These are phyloP conservation scores for Begonia masoniana DNA, from an alignment of 306 rosid species.

Conservation along the genomic window DNA sequence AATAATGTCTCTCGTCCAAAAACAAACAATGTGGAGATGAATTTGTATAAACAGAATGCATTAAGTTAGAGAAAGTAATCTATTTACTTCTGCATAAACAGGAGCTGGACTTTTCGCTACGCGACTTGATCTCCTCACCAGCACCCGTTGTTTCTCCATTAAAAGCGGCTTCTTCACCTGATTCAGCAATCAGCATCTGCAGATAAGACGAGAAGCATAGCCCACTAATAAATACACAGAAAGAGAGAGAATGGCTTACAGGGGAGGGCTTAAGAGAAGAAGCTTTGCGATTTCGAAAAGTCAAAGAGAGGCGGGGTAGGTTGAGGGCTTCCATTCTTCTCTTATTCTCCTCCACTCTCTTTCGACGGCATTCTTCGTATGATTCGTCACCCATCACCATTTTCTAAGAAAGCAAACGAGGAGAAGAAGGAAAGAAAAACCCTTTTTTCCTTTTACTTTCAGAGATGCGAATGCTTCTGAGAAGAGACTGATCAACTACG, in stretches of 20 bases:
- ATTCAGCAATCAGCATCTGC: slow-evolving; percentile 30
- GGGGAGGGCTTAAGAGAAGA: slow-evolving; percentile 16
- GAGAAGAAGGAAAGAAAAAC: too few species aligned
- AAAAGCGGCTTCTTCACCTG: slow-evolving; percentile 26
- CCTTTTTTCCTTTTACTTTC: neutral
- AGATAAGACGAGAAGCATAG: neutral
- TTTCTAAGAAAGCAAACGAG: slow-evolving; percentile 7
- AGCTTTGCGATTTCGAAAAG: slow-evolving; percentile 20
- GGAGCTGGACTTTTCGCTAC: slow-evolving; percentile 49
- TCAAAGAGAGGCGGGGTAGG: slow-evolving; percentile 43
- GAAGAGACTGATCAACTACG: neutral
- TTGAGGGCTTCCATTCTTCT: slow-evolving; percentile 72
- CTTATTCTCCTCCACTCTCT: slow-evolving; percentile 60
- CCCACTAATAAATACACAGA: neutral
- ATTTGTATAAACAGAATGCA: neutral
- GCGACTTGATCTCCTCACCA: slow-evolving; percentile 59
- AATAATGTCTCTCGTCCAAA: slow-evolving; percentile 1
- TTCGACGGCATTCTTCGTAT: slow-evolving; percentile 52
- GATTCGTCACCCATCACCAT: slow-evolving; percentile 24
- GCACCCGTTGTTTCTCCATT: slow-evolving; percentile 27
- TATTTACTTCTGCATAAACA: slow-evolving; percentile 49
- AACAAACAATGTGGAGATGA: neutral
- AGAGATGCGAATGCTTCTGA: neutral
- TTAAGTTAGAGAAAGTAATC: neutral
- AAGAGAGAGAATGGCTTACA: slow-evolving; percentile 1